Base-by-base conservation (phyloP, 768 basidiomycete species). In the Boletus insuetus region DNA sequence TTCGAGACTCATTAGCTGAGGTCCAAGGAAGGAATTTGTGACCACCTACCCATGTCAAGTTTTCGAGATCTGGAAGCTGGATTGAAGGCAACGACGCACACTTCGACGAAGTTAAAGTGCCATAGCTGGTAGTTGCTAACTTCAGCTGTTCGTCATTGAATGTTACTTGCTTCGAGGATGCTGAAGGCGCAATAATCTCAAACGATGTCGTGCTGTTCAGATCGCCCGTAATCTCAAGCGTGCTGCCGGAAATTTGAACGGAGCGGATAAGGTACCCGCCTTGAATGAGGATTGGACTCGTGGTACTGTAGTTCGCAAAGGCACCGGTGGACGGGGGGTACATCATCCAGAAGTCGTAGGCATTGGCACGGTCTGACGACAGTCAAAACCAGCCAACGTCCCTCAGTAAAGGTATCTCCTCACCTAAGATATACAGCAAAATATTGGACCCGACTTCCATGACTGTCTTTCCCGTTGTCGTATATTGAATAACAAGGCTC, bases 321-420 rank as follows among this genome's bases (percentile, higher is more conserved):
- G 69, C 49, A 24, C 77, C 75, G 4, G 63, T 58, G 12, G 74
- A 66, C 1, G 74, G 78, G 0, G 59, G 63, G 50, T 80, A 74
- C 55, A 80, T 66, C 31, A 79, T 74, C 80, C 80, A 81, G 63
- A 79, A 80, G 52, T 79, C 70, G 54, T 81, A 81, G 6, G 80
- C 80, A 34, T 72, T 78, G 39, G 68, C 64, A 37, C 78, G 79
- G 60, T 82, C 80, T 80, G 48, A 44, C 8, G 10, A 38, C n/a
- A 20, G 29, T 67, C 24, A 51, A 29, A 42, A 47, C 29, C 6
- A 55, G 22, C 20, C 19, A 24, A 10, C 14, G n/a, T 26, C 16
- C 12, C 6, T 38, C 42, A 19, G 43, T 17, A 43, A 52, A 39
- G 26, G 40, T 2, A 42, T 43, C 16, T 2, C 12, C 72, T 53